A percentile compares a stretch with the other conserved stretches of the same genome.
phyloP scores from a whole-genome alignment of 1,139 yeast genomes.

The Geotrichum reessii region DNA sequence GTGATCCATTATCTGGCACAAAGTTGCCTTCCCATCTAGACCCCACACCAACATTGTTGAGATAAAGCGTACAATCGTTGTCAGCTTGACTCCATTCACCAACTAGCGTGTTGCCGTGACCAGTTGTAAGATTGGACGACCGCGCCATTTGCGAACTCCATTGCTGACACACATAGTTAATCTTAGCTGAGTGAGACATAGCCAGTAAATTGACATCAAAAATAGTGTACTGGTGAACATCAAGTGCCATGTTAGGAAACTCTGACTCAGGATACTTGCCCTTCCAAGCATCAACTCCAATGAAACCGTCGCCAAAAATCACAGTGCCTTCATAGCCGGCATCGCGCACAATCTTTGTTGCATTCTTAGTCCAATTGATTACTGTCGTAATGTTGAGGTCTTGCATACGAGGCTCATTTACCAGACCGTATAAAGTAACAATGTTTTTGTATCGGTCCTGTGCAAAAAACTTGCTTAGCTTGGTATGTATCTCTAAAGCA shows the following conservation, averaged over 20 bases:
- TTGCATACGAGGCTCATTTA: constrained; percentile 46
- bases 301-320: constrained; percentile 36
- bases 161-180: constrained; percentile 37
- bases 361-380: constrained; percentile 33
- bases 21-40: constrained; percentile 66
- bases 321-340: constrained; percentile 30
- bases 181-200: constrained; percentile 50
- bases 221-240: constrained; percentile 57
- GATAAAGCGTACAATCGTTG: constrained; percentile 85
- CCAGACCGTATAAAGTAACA: constrained; percentile 70
- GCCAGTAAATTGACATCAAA: constrained; percentile 51
- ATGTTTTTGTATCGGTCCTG: constrained; percentile 57
- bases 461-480: constrained; percentile 58
- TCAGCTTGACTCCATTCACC: constrained; percentile 93
- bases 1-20: constrained; percentile 23
- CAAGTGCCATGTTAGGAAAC: constrained; percentile 64
- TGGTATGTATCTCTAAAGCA: constrained; percentile 39
- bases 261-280: constrained; percentile 39
- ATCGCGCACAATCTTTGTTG: constrained; percentile 31
- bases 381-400: constrained; percentile 28
- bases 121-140: constrained; percentile 49
- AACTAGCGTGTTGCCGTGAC: constrained; percentile 56
- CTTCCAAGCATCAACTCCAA: constrained; percentile 34
- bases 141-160: constrained; percentile 46
- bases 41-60: constrained; percentile 85